These are phyloP conservation scores for Sarocladium oryzae DNA, from an alignment of 2,329 filamentous ascomycete genomes.

Conservation along the genomic window DNA sequence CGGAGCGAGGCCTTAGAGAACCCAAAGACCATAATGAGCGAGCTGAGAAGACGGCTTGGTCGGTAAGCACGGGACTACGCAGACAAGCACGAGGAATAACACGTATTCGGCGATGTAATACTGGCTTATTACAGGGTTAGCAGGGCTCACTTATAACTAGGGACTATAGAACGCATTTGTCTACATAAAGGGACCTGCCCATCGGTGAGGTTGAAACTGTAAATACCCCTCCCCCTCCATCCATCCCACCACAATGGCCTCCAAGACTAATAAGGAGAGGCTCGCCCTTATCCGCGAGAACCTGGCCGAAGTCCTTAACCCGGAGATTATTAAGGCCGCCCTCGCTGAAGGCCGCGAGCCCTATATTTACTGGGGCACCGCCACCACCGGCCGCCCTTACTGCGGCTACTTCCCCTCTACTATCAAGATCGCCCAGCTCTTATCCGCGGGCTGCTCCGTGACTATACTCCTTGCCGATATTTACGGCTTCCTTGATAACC, in stretches of 20 bases:
- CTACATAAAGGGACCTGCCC: too few species aligned
- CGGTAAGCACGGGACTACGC: too few species aligned
- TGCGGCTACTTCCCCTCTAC: constrained; percentile 84
- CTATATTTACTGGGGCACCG: constrained; percentile 84
- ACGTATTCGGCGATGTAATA: too few species aligned
- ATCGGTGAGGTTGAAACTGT: too few species aligned
- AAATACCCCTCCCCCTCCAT: neutral
- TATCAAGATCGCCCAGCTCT: constrained; percentile 83
- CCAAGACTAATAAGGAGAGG: constrained; percentile 49
- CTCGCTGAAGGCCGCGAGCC: constrained; percentile 63
- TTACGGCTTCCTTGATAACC: constrained; percentile 73
- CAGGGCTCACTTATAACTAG: too few species aligned
- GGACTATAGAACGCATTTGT: too few species aligned
- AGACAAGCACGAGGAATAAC: too few species aligned
- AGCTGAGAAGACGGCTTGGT: too few species aligned
- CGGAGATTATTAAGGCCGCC: constrained; percentile 73
- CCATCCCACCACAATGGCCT: constrained; percentile 15
- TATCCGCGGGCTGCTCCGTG: constrained; percentile 77
- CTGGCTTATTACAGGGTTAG: too few species aligned
- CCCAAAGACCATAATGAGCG: too few species aligned
- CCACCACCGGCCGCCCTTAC: constrained; percentile 81
- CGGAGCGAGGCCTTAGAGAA: too few species aligned
- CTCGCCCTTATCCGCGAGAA: constrained; percentile 73
- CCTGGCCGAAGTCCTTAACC: constrained; percentile 74
- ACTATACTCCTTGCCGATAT: constrained; percentile 71